Base-by-base conservation (phyloP, 768 basidiomycete genomes). In the Phaeotremella fagi region DNA sequence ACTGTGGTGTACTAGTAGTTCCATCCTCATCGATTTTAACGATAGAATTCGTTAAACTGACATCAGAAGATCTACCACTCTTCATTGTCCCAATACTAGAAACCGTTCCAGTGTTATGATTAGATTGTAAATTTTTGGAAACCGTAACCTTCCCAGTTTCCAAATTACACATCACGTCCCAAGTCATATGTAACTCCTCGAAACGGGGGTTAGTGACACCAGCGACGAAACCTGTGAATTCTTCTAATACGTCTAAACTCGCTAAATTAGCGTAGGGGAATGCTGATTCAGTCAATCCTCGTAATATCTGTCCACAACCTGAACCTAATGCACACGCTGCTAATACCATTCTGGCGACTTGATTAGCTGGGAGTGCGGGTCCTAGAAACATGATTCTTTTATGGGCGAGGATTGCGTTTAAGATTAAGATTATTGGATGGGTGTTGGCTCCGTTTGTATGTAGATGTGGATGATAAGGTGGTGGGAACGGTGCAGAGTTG, bases 181-280 rank as follows among this genome's bases (percentile, higher is more conserved):
- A 99, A 24, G 72, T 70, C 12, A 82, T 80, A 0, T 85, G 83
- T 0, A 86, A 82, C 1, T 85, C 79, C 66, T 94, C 90, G 75
- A 97, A 97, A 42, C 97, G 90, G 1, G 92, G 95, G 66, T 99
- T 99, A 1, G 89, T 92, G 2, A 98, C 94, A 1, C 95, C 95
- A 9, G 92, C 95, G 48, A 99, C 91, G 69, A 85, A 99, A 12
- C 89, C 94, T 3, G 87, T 85, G 33, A 38, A 80, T 86, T 76
- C 77, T 74, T 92, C 87, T 82, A 92, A 87, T 65, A 92, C 88
- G 60, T 94, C 91, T 52, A 86, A 79, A 51, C 74, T 60, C 79
- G 73, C 84, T 61, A 99, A 78, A 70, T 89, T 94, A 3, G 91
- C 89, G 68, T 99, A 99, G 0, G 95, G 94, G 72, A 97, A 98